Evolutionary conservation across 768 basidiomycete species (phyloP), one percentile per base, ranked within the genome.

Genomic region (Lactarius sanguifluus): DNA sequence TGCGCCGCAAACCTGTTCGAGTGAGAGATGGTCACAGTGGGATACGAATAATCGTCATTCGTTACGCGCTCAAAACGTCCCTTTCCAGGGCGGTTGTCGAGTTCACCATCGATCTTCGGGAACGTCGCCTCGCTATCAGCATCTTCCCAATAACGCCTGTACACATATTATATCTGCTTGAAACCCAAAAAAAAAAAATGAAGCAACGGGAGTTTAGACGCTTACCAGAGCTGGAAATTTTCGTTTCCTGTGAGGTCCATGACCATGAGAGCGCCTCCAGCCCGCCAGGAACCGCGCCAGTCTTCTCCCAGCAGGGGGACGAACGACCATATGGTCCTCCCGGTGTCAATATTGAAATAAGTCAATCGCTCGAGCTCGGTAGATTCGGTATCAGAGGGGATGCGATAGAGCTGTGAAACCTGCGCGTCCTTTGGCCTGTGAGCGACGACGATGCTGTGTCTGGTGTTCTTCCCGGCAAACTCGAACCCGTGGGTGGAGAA

Each of bases 131-230:
- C 67, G 20, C 71, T 72, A 41, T 72, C 63, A 18, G 66, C 41
- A 38, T 81, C 77, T 58, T 81, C 80, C 80, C 80, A 81, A 69
- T 80, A 79, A 38, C 80, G 80, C 78, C 78, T 79, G 23, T 23
- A 52, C 52, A 23, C 25, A 57, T 59, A 20, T 23, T 59, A 20
- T 23, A 16, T 30, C 28, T 34, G 18, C 20, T 50, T 9, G 30
- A 60, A 50, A 34, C 7, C 16, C 32, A 32, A 32, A 32, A 32
- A 28, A 30, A 30, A 20, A 23, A 3, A 9, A 4, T 30, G 7
- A 30, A 10, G 55, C 25, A 66, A 34, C 13, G 54, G 12, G 20
- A 38, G 2, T 9, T 32, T n/a, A 25, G 40, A 50, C 30, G 70
- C 75, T 32, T 64, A 75, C 80, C 80, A 81, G 34, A 81, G 73